A percentile compares a stretch with the other conserved stretches of the same genome.
Conservation (phyloP, 148 eudicot species). For the Nyssa sinensis region DNA sequence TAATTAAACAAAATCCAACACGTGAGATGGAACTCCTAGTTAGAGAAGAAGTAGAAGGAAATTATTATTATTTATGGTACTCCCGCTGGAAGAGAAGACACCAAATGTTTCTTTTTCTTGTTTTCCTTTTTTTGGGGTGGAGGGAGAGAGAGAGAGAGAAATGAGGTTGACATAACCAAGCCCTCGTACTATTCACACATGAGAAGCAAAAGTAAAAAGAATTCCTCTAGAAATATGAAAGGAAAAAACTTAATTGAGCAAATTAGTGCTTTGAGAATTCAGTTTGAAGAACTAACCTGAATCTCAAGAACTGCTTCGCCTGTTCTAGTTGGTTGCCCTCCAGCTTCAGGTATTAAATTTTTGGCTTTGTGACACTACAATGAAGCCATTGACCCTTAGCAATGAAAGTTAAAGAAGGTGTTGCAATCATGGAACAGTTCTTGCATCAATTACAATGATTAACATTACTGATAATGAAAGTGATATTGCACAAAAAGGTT, state of each 20-base stretch:
- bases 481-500: background rate
- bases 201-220: background rate
- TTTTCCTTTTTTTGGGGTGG: too few species aligned
- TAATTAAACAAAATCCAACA: too few species aligned
- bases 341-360: conserved; percentile 98
- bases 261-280: background rate
- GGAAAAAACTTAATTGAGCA: background rate
- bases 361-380: conserved; percentile 97
- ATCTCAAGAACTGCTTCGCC: conserved; percentile 98
- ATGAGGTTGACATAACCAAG: background rate
- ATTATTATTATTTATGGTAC: background rate
- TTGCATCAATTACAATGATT: conserved; percentile 1
- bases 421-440: background rate
- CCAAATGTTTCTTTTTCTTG: too few species aligned
- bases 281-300: conserved; percentile 59
- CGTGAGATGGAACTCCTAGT: background rate
- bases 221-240: background rate
- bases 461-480: background rate
- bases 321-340: conserved; percentile 88
- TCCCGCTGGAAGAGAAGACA: background rate
- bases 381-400: conserved; percentile 17
- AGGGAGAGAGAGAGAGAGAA: background rate
- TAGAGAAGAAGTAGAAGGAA: background rate
- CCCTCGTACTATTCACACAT: background rate
- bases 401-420: conserved; percentile 1